A percentile compares a stretch with the other conserved stretches of the same genome.
Conservation (phyloP, 495 filamentous ascomycete species). For the Aspergillus egyptiacus region DNA sequence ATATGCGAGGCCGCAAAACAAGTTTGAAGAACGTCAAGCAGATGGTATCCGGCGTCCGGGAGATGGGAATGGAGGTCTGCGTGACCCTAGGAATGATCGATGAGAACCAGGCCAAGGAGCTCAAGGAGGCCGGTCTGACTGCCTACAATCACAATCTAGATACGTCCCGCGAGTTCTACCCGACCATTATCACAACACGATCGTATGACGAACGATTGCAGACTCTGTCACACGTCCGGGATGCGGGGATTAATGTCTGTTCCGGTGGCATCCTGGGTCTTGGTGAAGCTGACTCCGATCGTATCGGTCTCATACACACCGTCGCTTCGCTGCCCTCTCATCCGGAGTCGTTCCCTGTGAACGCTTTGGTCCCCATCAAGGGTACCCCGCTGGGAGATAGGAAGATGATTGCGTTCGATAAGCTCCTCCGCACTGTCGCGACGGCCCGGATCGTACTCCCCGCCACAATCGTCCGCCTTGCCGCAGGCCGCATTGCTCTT, state of each 20-base stretch:
- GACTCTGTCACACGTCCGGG: slow-evolving; percentile 67
- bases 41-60: slow-evolving; percentile 73
- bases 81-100: slow-evolving; percentile 89
- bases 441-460: slow-evolving; percentile 75
- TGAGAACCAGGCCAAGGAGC: slow-evolving; percentile 63
- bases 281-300: slow-evolving; percentile 68
- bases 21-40: slow-evolving; percentile 69
- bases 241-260: slow-evolving; percentile 81
- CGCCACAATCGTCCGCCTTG: slow-evolving; percentile 71
- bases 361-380: slow-evolving; percentile 78
- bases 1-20: slow-evolving; percentile 83
- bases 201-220: slow-evolving; percentile 76
- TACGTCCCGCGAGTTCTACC: slow-evolving; percentile 80
- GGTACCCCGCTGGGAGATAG: slow-evolving; percentile 74
- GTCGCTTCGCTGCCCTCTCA: slow-evolving; percentile 68
- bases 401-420: slow-evolving; percentile 63
- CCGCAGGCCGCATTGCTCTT: slow-evolving; percentile 71
- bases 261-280: slow-evolving; percentile 76
- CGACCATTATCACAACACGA: slow-evolving; percentile 70
- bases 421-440: slow-evolving; percentile 67
- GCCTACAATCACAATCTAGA: slow-evolving; percentile 91
- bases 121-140: slow-evolving; percentile 75
- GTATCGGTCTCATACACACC: slow-evolving; percentile 71
- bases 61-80: slow-evolving; percentile 78
- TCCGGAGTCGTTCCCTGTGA: slow-evolving; percentile 80